A percentile compares a stretch with the other conserved stretches of the same genome.
Evolutionary conservation across 2,329 filamentous ascomycete genomes (phyloP).

Genomic region (Scytalidium sp.): DNA sequence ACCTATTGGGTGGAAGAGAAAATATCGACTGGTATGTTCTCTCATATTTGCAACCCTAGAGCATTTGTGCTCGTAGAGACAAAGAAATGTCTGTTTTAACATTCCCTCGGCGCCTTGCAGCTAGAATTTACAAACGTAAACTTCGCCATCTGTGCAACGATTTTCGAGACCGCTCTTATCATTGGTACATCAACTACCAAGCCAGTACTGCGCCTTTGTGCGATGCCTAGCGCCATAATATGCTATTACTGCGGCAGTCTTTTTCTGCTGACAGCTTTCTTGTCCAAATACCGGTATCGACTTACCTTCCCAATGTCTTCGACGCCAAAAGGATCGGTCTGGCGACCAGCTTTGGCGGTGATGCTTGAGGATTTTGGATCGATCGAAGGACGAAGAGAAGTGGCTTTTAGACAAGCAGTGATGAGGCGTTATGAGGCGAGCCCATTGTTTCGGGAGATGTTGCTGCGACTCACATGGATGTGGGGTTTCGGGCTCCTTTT

Average conservation of each 20-base stretch:
- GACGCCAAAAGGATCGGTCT: constrained; percentile 7
- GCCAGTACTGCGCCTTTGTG: constrained; percentile 10
- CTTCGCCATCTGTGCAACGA: constrained; percentile 6
- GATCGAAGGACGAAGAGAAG: constrained; percentile 7
- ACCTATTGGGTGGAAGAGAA: constrained; percentile 6
- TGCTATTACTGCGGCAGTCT: constrained; percentile 8
- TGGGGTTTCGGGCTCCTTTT: constrained; percentile 19
- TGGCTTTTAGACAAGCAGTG: constrained; percentile 1
- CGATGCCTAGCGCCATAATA: constrained; percentile 5
- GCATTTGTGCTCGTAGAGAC: too few relatives aligned
- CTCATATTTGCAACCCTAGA: too few relatives aligned
- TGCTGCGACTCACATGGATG: constrained; percentile 7
- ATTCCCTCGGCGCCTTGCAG: constrained; percentile 1
- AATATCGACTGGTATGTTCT: too few relatives aligned
- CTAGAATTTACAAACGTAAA: constrained; percentile 10
- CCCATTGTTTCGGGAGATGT: constrained; percentile 5
- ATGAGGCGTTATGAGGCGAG: constrained; percentile 8
- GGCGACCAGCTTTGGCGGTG: constrained; percentile 5
- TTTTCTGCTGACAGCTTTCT: constrained; percentile 4
- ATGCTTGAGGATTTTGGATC: constrained; percentile 7
- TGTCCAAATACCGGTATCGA: constrained; percentile 2
- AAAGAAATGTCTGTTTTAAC: too few relatives aligned
- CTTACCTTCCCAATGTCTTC: constrained; percentile 10
- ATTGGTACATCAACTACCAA: constrained; percentile 4
- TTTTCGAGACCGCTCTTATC: constrained; percentile 9